Evolutionary conservation across 371 early-diverging fungal genomes (phyloP).

Genomic region (Mucor irregularis): DNA sequence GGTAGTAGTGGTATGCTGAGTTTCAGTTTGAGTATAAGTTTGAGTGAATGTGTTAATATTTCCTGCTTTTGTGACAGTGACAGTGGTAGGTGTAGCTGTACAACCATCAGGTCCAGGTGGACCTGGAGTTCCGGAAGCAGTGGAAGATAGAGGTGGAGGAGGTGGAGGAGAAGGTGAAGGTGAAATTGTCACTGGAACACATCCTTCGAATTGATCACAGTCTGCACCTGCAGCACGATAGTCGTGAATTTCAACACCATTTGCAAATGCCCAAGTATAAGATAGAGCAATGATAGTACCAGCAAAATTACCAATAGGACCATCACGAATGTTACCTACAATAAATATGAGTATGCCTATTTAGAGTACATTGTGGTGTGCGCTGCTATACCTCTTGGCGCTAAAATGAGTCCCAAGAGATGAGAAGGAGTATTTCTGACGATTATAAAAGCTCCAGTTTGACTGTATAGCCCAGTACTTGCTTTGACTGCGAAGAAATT

Average conservation of each 20-base stretch:
- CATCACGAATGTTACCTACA: conserved; percentile 16
- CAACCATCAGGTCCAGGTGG: too few species aligned
- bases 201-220: conserved; percentile 15
- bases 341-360: not conserved
- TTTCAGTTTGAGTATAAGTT: too few species aligned
- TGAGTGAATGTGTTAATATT: too few species aligned
- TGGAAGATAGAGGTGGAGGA: too few species aligned
- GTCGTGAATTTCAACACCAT: conserved; percentile 17
- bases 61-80: too few species aligned
- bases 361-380: not conserved
- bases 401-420: conserved; percentile 20
- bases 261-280: conserved; percentile 7
- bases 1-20: too few species aligned
- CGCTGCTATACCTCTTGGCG: conserved; percentile 19
- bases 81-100: too few species aligned
- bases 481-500: conserved; percentile 30
- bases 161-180: too few species aligned
- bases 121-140: too few species aligned
- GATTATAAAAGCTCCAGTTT: conserved; percentile 11
- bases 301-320: conserved; percentile 24
- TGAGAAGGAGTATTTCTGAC: conserved; percentile 15
- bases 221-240: conserved; percentile 7
- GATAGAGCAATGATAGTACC: conserved; percentile 18
- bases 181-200: conserved; percentile 15
- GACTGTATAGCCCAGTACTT: conserved; percentile 1